phyloP scores from a whole-genome alignment of 345 rosid genomes.

The Populus ilicifolia region DNA sequence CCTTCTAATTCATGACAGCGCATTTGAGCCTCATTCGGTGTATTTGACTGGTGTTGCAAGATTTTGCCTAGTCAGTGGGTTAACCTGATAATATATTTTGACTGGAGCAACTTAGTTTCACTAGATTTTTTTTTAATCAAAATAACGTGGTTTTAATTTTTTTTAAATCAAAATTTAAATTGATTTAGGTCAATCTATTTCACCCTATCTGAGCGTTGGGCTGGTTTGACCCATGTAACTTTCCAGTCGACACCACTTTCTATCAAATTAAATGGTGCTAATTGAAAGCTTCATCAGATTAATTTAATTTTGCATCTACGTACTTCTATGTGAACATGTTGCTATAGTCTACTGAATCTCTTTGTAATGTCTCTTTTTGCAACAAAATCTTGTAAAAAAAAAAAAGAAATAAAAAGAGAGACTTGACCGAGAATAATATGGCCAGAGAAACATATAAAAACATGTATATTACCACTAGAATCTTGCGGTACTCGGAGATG shows the following conservation, averaged over 20 bases:
- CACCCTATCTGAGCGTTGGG: too few relatives aligned
- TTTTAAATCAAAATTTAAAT: too few relatives aligned
- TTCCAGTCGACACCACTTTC: neutral
- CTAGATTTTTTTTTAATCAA: too few relatives aligned
- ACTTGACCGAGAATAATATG: neutral
- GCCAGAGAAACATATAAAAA: neutral
- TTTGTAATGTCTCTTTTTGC: neutral
- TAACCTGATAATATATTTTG: too few relatives aligned
- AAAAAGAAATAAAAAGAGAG: neutral
- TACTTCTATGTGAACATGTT: neutral
- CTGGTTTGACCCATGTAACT: neutral
- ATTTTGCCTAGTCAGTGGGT: too few relatives aligned
- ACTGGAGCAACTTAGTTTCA: too few relatives aligned
- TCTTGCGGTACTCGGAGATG: constrained; percentile 56
- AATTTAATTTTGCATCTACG: neutral
- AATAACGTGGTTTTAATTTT: too few relatives aligned
- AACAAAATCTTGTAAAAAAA: neutral
- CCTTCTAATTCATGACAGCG: neutral
- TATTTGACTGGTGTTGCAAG: too few relatives aligned
- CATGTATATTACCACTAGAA: constrained; percentile 37
- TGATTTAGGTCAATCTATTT: too few relatives aligned
- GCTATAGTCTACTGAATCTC: neutral
- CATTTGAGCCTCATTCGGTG: too few relatives aligned
- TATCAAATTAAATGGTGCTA: neutral
- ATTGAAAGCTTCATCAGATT: too few relatives aligned